Base-by-base conservation (phyloP, 495 filamentous ascomycete species). In the Xylaria castorea region DNA sequence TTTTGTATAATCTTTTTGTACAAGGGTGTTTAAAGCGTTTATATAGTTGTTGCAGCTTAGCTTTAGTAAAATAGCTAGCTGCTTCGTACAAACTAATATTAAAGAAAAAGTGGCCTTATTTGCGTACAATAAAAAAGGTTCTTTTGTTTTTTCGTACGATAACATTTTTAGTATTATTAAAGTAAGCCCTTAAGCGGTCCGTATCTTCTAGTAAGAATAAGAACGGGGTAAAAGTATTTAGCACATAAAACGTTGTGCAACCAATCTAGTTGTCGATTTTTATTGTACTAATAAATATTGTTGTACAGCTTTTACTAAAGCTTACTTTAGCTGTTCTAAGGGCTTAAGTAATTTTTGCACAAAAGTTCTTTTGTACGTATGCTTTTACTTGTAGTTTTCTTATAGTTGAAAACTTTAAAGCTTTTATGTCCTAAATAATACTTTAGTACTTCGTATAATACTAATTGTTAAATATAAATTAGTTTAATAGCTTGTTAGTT, bases 1-100 rank as follows among this genome's bases (percentile, higher is more conserved):
- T 61, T 61, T 38, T 38, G 38, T 61, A 61, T 36, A 61, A n/a
- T 38, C n/a, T 61, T 61, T 58, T 34, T 34, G 20, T 61, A 61
- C 38, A 61, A 36, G 38, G n/a, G 7, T 61, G 16, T 61, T 61
- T 61, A 61, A 61, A 61, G 0, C 20, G 16, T 38, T 38, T 20
- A 58, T 60, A 60, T 60, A 60, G 20, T 0, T 36, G 12, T 4
- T 60, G 20, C 20, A 60, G 11, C 12, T 61, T 38, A 36, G 6
- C 20, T 61, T 61, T 38, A 20, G 14, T 61, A 34, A 61, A 61
- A 34, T 58, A 58, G 20, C 4, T 58, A 16, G 11, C 6, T 32
- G 4, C 12, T 58, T 58, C 34, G 20, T 58, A 32, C 32, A 34
- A 34, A 6, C 18, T 16, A 32, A 34, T 58, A 36, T 58, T 58